Conservation (phyloP, 2,329 filamentous ascomycete genomes). For the Trichoderma koningii region DNA sequence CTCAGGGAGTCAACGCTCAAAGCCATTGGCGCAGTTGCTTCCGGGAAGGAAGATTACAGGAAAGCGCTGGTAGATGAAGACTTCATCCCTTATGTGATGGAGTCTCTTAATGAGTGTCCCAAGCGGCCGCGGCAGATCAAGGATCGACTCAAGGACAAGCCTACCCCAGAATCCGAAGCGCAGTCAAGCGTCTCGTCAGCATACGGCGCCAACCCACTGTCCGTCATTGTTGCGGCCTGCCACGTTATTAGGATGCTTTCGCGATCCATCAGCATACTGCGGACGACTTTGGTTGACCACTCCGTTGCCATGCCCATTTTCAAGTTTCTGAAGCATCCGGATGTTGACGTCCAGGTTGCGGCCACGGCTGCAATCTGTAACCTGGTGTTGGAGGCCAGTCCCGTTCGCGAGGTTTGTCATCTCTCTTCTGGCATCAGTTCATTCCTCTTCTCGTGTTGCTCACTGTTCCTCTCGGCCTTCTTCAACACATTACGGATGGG, state of each 20-base stretch:
- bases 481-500: neutral
- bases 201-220: slow-evolving; percentile 72
- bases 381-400: slow-evolving; percentile 83
- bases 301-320: slow-evolving; percentile 78
- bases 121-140: slow-evolving; percentile 50
- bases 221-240: slow-evolving; percentile 83
- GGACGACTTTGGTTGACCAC: slow-evolving; percentile 85
- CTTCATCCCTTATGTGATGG: slow-evolving; percentile 78
- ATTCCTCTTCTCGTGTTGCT: neutral
- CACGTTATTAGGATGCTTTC: slow-evolving; percentile 79
- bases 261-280: slow-evolving; percentile 78
- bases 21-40: slow-evolving; percentile 78
- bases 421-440: neutral
- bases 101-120: slow-evolving; percentile 68
- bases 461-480: neutral
- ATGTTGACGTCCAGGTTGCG: slow-evolving; percentile 80
- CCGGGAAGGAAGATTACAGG: slow-evolving; percentile 80
- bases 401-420: slow-evolving; percentile 76
- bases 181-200: slow-evolving; percentile 43
- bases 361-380: slow-evolving; percentile 85
- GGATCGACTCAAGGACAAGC: slow-evolving; percentile 45
- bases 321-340: slow-evolving; percentile 69
- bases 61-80: slow-evolving; percentile 81
- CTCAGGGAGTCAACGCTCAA: slow-evolving; percentile 75
- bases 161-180: slow-evolving; percentile 35